Base-by-base conservation (phyloP, 176 grass and related monocot species). In the Carex parvula region DNA sequence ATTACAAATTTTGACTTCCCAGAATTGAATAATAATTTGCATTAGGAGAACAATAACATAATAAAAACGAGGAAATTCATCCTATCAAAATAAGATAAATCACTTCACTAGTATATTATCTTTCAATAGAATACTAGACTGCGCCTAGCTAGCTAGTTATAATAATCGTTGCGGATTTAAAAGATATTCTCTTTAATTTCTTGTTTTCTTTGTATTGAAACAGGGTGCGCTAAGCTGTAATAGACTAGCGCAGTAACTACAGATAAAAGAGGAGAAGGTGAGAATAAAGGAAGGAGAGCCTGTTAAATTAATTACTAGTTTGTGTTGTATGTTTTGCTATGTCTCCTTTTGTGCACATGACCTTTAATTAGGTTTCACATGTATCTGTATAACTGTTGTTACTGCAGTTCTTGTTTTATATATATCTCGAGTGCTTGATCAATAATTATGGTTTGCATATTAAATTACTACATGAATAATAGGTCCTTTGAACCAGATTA, bases 361-460 rank as follows among this genome's bases (percentile, higher is more conserved):
- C 10, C 0, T 76, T 56, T 55, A 32, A 30, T 77, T 17, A 21
- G 22, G 73, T 75, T 56, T 77, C 22, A 33, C 50, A 32, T 77
- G 73, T 56, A 77, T 55, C 52, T 32, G 20, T 26, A 53, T 75
- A 15, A 56, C 46, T 77, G 50, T 77, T 77, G 73, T 77, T 77
- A 77, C 13, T 77, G 52, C 24, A 77, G 55, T 29, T 55, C 56
- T 56, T 24, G 24, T 8, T 77, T 56, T 77, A 56, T 32, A 33
- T 56, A 56, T 56, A 1, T 77, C 5, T 1, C 56, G 3, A 33
- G 48, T 55, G 35, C 20, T 24, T 77, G 24, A 77, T 77, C 50
- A 77, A 16, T 55, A 26, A 17, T 33, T 54, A 30, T 76, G 44
- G 7, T 54, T 54, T 76, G 3, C 42, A 53, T 29, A 15, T 75